Percentiles rank a stretch among this genome's conserved stretches.
Evolutionary conservation across 1,284 basidiomycete genomes (phyloP).

Genomic region (Abortiporus biennis): DNA sequence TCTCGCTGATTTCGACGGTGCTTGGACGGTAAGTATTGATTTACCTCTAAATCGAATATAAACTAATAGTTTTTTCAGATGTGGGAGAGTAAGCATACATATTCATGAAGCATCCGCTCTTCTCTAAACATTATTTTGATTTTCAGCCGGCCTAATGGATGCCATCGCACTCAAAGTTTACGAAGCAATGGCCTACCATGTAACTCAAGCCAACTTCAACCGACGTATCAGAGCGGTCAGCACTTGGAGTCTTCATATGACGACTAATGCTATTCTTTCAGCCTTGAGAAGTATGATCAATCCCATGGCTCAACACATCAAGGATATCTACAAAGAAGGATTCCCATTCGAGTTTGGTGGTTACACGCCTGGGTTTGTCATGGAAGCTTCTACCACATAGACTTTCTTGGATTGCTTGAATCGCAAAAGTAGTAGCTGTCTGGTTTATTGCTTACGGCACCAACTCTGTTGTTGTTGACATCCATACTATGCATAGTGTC

Average conservation of each 20-base stretch:
- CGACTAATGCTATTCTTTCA: slow-evolving; percentile 57
- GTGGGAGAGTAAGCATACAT: slow-evolving; percentile 69
- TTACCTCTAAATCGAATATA: too few species aligned
- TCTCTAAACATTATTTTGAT: slow-evolving; percentile 10
- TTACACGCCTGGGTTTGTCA: too few species aligned
- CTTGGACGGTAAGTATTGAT: slow-evolving; percentile 81
- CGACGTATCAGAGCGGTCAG: slow-evolving; percentile 83
- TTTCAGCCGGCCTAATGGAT: slow-evolving; percentile 73
- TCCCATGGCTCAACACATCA: slow-evolving; percentile 41
- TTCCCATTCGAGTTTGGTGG: too few species aligned
- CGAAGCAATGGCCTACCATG: slow-evolving; percentile 89
- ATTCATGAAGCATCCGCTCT: not conserved
- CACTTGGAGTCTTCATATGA: slow-evolving; percentile 76
- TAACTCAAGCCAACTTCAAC: slow-evolving; percentile 82
- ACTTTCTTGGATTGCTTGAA: too few species aligned
- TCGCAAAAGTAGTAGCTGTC: too few species aligned
- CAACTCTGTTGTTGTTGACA: too few species aligned
- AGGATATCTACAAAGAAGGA: slow-evolving; percentile 32
- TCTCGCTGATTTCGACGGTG: slow-evolving; percentile 78
- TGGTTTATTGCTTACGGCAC: too few species aligned
- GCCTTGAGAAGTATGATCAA: slow-evolving; percentile 54
- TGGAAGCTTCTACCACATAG: too few species aligned
- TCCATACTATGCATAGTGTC: too few species aligned
- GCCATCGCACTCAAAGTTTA: slow-evolving; percentile 80
- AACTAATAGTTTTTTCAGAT: slow-evolving; percentile 38